These are phyloP conservation scores for Cardamine chenopodiifolia DNA, from an alignment of 345 rosid species.

Conservation along the genomic window DNA sequence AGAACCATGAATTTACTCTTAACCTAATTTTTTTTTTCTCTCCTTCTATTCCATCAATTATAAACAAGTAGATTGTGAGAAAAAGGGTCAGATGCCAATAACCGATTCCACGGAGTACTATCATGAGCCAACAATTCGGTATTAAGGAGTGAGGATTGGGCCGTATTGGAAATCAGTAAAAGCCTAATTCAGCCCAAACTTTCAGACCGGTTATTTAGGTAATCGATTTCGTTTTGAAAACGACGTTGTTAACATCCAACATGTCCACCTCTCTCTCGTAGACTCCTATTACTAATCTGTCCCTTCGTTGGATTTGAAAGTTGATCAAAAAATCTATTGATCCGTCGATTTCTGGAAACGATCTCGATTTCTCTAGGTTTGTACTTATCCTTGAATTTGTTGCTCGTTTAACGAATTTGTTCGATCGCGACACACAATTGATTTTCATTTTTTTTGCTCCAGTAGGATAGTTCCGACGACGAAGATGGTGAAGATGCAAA, in stretches of 20 bases:
- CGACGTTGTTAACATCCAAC: slow-evolving; percentile 30
- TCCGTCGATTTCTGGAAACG: slow-evolving; percentile 19
- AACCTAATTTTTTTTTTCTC: no score
- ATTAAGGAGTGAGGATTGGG: slow-evolving; percentile 14
- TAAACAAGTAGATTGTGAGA: no score
- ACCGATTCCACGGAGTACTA: no score
- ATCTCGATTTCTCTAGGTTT: slow-evolving; percentile 31
- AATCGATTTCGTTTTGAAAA: neutral
- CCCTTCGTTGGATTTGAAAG: slow-evolving; percentile 25
- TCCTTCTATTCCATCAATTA: no score
- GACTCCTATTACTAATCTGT: slow-evolving; percentile 18
- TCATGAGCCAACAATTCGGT: no score
- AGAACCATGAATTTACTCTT: no score
- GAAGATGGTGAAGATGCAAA: slow-evolving; percentile 44
- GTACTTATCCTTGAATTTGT: neutral
- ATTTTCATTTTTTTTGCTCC: neutral
- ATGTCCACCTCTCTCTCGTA: slow-evolving; percentile 26
- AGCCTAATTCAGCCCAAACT: slow-evolving; percentile 15
- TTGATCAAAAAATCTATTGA: slow-evolving; percentile 22
- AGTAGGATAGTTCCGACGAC: slow-evolving; percentile 18
- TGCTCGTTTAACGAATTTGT: neutral
- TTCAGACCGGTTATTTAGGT: neutral
- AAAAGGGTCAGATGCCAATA: no score
- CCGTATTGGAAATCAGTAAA: neutral
- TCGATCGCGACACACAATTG: slow-evolving; percentile 20